Evolutionary conservation across 2,329 filamentous ascomycete species (phyloP), one percentile per base, ranked within the genome.

Genomic region (Trichoderma oligosporum): DNA sequence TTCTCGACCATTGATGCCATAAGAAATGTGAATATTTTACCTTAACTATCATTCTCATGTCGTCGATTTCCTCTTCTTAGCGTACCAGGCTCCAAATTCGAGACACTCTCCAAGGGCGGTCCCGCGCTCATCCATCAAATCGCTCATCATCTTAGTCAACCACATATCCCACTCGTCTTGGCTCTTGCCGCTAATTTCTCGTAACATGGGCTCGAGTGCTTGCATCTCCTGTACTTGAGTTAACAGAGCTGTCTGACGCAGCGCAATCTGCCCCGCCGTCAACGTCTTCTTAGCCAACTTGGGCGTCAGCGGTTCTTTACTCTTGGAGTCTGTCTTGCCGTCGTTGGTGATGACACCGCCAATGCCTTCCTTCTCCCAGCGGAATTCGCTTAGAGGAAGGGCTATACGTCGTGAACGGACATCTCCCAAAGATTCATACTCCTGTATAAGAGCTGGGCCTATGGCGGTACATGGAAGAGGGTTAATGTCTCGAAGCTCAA

Each of bases 81-180:
- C 95, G 71, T 86, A 94, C 77, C 92, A 97, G 71, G 91, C 94
- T 35, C 93, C 89, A 62, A 91, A 84, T 66, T 84, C 90, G 18
- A 97, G 75, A 71, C 91, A 96, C 72, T 97, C 92, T 46, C 92
- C 91, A 76, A 85, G 91, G 46, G 83, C 85, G 16, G 89, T 86
- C 18, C 89, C 89, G 55, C 85, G 86, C 60, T 93, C 87, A 69
- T 87, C 85, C 67, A 96, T 80, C 66, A 97, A 73, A 71, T 94
- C 88, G 45, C 83, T 82, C 81, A 91, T 93, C 87, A 96, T 89
- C 71, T 87, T 89, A 38, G 86, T 85, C 74, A 89, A 84, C 92
- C 92, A 97, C 39, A 84, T 79, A 70, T 95, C 89, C 91, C 91
- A 97, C 74, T 97, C 92, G 64, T 96, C 91, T 67, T 89, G 84